A percentile compares a stretch with the other conserved stretches of the same genome.
Conservation (phyloP, 2,329 filamentous ascomycete genomes). For the Aspergillus ibericus region DNA sequence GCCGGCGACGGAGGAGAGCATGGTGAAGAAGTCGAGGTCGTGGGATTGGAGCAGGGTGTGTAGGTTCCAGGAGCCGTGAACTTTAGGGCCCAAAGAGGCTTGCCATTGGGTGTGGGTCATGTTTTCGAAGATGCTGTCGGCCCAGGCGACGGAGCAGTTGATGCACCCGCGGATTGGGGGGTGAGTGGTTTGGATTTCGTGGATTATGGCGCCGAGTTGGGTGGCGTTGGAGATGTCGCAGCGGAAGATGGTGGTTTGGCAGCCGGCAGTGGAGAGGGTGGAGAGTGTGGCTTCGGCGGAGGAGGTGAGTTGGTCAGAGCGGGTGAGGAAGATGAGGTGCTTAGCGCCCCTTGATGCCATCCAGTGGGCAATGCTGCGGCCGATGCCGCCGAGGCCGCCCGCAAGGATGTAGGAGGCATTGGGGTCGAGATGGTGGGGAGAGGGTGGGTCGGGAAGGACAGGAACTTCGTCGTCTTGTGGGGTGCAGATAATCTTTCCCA, state of each 20-base stretch:
- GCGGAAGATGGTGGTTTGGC: neutral
- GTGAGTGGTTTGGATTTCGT: neutral
- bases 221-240: neutral
- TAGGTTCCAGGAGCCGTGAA: neutral
- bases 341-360: neutral
- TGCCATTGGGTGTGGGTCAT: neutral
- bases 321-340: no score
- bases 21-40: conserved; percentile 1
- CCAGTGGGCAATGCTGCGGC: neutral
- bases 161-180: neutral
- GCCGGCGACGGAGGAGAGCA: neutral
- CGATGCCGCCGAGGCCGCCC: neutral
- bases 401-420: neutral
- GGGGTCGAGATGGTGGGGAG: neutral
- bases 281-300: neutral
- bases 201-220: neutral
- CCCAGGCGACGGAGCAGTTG: neutral
- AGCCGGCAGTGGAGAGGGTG: neutral
- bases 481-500: no score
- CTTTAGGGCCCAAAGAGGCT: neutral
- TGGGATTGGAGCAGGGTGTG: neutral
- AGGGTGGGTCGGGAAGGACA: no score
- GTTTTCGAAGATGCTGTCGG: neutral
- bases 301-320: neutral
- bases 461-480: no score